A percentile compares a stretch with the other conserved stretches of the same genome.
phyloP scores from a whole-genome alignment of 129 eudicot species.

The Centaurea solstitialis region DNA sequence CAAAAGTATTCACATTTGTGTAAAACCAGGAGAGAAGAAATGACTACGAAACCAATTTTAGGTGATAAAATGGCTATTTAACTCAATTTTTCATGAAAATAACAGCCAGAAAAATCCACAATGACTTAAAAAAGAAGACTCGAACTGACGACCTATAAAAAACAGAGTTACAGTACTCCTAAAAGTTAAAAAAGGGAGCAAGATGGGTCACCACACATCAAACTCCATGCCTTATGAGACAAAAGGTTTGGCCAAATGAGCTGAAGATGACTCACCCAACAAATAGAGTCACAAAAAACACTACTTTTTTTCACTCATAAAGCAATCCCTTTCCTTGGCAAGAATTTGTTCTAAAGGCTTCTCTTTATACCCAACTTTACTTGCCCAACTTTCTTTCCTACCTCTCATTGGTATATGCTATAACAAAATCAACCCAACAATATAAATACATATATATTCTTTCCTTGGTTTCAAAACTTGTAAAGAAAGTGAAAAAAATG shows the following conservation, averaged over 20 bases:
- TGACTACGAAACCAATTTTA: no score
- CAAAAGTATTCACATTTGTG: no score
- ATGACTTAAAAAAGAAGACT: background rate
- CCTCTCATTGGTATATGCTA: slow-evolving; percentile 30
- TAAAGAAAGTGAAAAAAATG: slow-evolving; percentile 27
- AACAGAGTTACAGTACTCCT: no score
- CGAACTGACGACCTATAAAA: background rate
- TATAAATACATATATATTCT: slow-evolving; percentile 34
- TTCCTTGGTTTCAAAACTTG: slow-evolving; percentile 26
- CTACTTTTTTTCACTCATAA: slow-evolving; percentile 31
- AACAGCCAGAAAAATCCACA: background rate
- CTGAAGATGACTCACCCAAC: slow-evolving; percentile 35
- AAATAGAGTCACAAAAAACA: slow-evolving; percentile 22
- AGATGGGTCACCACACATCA: slow-evolving; percentile 28
- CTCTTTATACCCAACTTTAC: slow-evolving; percentile 50
- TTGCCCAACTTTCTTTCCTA: slow-evolving; percentile 41
- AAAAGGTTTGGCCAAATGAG: slow-evolving; percentile 40
- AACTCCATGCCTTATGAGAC: slow-evolving; percentile 16
- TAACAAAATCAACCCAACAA: slow-evolving; percentile 24
- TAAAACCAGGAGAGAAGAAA: no score
- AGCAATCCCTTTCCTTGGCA: slow-evolving; percentile 51
- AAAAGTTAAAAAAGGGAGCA: background rate
- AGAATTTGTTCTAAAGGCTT: slow-evolving; percentile 48
- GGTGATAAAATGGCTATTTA: no score
- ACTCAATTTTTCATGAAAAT: no score